A percentile compares a stretch with the other conserved stretches of the same genome.
These are phyloP conservation scores for Malus hybrid DNA, from an alignment of 331 rosid species.

Conservation along the genomic window DNA sequence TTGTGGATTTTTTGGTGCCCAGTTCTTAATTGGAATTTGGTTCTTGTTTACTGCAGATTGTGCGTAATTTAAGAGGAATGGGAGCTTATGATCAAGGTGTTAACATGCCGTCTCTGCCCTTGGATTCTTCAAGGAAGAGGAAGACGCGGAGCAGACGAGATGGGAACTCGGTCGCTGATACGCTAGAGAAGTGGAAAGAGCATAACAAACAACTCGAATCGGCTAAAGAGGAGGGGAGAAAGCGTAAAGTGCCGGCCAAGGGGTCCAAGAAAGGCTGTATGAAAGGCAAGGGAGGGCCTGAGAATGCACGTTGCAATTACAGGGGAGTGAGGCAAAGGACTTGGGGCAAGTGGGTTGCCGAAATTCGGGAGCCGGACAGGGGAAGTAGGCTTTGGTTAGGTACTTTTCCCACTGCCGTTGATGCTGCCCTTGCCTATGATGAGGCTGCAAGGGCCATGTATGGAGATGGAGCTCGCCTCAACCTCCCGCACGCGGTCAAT, in stretches of 20 bases:
- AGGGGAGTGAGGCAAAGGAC: constrained; percentile 39
- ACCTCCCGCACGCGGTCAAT: constrained; percentile 9
- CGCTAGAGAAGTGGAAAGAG: constrained; percentile 24
- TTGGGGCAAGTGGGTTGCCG: constrained; percentile 35
- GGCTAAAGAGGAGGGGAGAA: neutral
- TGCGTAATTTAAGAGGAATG: constrained; percentile 21
- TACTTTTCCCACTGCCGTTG: constrained; percentile 25
- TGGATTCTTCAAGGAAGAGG: constrained; percentile 50
- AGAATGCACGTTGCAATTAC: constrained; percentile 23
- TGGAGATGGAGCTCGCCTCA: constrained; percentile 26
- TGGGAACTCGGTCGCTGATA: constrained; percentile 22
- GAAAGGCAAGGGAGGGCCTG: constrained; percentile 48
- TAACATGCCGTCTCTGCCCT: constrained; percentile 6
- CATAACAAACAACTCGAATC: constrained; percentile 5
- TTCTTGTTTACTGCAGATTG: constrained; percentile 24
- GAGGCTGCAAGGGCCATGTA: constrained; percentile 33
- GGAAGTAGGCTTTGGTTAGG: constrained; percentile 34
- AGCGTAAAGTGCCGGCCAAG: constrained; percentile 17
- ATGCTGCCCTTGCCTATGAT: constrained; percentile 29
- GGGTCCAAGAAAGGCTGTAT: constrained; percentile 43
- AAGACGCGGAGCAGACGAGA: constrained; percentile 44
- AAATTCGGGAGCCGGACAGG: constrained; percentile 32
- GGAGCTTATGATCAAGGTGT: constrained; percentile 37
- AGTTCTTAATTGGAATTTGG: neutral
- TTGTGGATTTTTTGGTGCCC: neutral